Evolutionary conservation across 202 grass and related monocot genomes (phyloP), one percentile per base, ranked within the genome.

Genomic region (Cymbopogon flexuosus): DNA sequence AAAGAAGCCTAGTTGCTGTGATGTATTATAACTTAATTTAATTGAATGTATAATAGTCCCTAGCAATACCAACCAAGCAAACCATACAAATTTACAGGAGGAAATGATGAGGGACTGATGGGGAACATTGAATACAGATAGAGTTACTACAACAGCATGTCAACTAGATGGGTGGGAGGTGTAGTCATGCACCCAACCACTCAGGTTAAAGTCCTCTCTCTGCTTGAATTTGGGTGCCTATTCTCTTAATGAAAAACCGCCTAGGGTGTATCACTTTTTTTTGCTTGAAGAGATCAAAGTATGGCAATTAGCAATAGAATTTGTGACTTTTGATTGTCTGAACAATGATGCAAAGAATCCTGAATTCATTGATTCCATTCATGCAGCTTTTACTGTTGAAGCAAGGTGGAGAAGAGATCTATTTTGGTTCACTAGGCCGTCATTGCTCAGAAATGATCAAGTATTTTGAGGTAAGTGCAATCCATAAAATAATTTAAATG

Each of bases 371-470:
- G n/a, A 49, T 82, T 24, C 19, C 46, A 51, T 51, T 51, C 46
- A 51, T 78, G 73, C 61, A 93, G 93, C 75, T 97, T 71, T 93
- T 97, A 41, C 79, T 97, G 27, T 82, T 97, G 89, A 91, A 93
- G 73, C 83, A 91, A 86, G 89, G 93, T 51, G 93, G 93, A 81
- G 84, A 97, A 73, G 91, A 97, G 84, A 97, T 97, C 68, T 97
- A 93, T 63, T 91, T 89, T 30, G 93, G 93, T 23, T 89, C 89
- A 72, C 75, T 97, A 4, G 93, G 93, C 40, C 89, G 77, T 47
- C 66, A 93, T 62, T 91, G 89, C 27, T 87, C 41, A 10, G 65
- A 97, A 14, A 73, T 93, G 45, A 91, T 97, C 15, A 69, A 74
- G 24, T 97, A 97, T 71, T 93, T 97, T 39, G 94, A 97, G 88